Conservation (phyloP, 164 flowering plant genomes). For the Berberis thunbergii region DNA sequence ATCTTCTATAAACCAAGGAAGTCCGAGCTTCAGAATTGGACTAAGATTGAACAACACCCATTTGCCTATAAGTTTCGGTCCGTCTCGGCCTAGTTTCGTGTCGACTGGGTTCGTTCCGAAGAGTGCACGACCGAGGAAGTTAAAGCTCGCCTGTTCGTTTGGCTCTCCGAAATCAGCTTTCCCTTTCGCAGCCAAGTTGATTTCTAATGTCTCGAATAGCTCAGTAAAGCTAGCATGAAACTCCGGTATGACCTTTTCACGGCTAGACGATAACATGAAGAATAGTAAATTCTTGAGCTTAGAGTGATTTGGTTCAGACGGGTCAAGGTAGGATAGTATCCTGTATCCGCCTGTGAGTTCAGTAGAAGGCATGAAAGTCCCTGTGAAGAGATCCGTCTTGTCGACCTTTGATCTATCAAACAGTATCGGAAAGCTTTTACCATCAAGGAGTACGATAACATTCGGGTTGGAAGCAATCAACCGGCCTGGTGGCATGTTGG, state of each 20-base stretch:
- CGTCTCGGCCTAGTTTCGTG: slow-evolving; percentile 11
- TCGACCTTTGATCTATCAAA: slow-evolving; percentile 11
- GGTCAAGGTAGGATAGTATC: slow-evolving; percentile 11
- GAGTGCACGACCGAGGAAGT: slow-evolving; percentile 9
- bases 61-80: slow-evolving; percentile 5
- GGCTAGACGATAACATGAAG: slow-evolving; percentile 7
- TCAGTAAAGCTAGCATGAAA: slow-evolving; percentile 5
- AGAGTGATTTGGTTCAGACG: slow-evolving; percentile 15
- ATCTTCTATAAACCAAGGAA: slow-evolving; percentile 19
- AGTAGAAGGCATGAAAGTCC: slow-evolving; percentile 13
- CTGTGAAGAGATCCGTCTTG: slow-evolving; percentile 14
- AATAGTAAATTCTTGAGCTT: slow-evolving; percentile 11
- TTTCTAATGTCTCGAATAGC: slow-evolving; percentile 12
- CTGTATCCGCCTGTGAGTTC: slow-evolving; percentile 14
- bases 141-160: slow-evolving; percentile 12
- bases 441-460: slow-evolving; percentile 16
- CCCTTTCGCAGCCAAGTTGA: slow-evolving; percentile 5
- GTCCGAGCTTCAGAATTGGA: slow-evolving; percentile 14
- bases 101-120: slow-evolving; percentile 12
- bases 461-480: slow-evolving; percentile 10
- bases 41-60: slow-evolving; percentile 17
- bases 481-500: slow-evolving; percentile 14
- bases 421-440: slow-evolving; percentile 14
- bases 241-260: slow-evolving; percentile 12
- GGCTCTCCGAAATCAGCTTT: slow-evolving; percentile 1